A percentile compares a stretch with the other conserved stretches of the same genome.
phyloP scores from a whole-genome alignment of 371 early-diverging fungal genomes.

The Neoconidiobolus thromboides region DNA sequence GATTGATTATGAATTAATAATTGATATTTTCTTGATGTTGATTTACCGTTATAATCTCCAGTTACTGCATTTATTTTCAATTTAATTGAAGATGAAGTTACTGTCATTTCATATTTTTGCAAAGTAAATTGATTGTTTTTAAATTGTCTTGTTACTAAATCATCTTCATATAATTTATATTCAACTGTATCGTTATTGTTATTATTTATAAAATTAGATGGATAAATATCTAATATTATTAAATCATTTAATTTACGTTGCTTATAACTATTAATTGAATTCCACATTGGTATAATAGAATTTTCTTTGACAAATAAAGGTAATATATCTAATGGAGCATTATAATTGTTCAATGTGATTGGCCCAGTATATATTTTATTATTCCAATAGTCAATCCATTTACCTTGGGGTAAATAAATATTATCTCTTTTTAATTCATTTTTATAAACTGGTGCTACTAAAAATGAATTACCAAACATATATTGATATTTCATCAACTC shows the following conservation, averaged over 20 bases:
- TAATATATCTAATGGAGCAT: neutral
- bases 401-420: neutral
- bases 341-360: neutral
- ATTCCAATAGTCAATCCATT: neutral
- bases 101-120: neutral
- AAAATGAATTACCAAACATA: neutral
- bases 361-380: neutral
- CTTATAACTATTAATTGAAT: neutral
- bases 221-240: neutral
- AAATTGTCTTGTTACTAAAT: neutral
- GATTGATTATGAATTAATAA: too few species aligned
- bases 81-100: neutral
- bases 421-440: neutral
- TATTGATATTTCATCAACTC: neutral
- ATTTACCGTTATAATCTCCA: too few species aligned
- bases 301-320: neutral
- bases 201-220: neutral
- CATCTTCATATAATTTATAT: neutral
- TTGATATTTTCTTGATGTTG: too few species aligned
- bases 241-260: neutral
- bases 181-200: neutral
- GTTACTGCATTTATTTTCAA: too few species aligned
- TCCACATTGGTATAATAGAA: neutral
- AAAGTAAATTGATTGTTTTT: neutral
- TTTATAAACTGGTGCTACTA: neutral